Evolutionary conservation across 768 basidiomycete species (phyloP).

Genomic region (Termitomyces sp.): DNA sequence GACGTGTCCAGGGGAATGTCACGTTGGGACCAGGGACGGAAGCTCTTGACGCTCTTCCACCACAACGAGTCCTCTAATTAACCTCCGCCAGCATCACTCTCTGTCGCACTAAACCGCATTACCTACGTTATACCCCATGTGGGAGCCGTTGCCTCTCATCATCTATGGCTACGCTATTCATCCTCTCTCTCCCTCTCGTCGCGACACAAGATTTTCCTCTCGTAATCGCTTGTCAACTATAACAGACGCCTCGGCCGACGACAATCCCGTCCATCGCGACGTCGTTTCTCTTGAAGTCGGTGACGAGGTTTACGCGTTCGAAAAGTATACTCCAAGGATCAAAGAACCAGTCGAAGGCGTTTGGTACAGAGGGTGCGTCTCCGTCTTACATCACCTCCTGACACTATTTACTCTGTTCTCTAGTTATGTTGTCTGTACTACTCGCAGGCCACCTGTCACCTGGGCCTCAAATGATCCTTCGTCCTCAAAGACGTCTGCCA

Average conservation of each 20-base stretch:
- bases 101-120: slow-evolving; percentile 1
- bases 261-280: slow-evolving; percentile 63
- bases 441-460: slow-evolving; percentile 66
- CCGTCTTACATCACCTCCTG: slow-evolving; percentile 3
- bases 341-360: slow-evolving; percentile 70
- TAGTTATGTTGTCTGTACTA: slow-evolving; percentile 86
- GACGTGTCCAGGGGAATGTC: neutral
- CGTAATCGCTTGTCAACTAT: slow-evolving; percentile 58
- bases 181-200: slow-evolving; percentile 71
- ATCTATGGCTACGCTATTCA: slow-evolving; percentile 92
- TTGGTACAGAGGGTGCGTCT: slow-evolving; percentile 91
- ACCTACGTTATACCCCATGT: slow-evolving; percentile 28
- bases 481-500: slow-evolving; percentile 45
- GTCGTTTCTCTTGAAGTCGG: slow-evolving; percentile 90
- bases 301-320: slow-evolving; percentile 96
- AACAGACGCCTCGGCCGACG: slow-evolving; percentile 61
- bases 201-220: slow-evolving; percentile 61
- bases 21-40: neutral
- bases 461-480: slow-evolving; percentile 65
- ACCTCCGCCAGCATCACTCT: too few species aligned
- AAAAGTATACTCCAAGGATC: slow-evolving; percentile 73
- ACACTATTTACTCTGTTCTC: slow-evolving; percentile 3
- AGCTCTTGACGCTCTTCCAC: neutral
- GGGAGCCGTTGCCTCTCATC: slow-evolving; percentile 58
- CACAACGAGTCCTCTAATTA: neutral